phyloP scores from a whole-genome alignment of 768 basidiomycete genomes.

The Pholiota molesta region DNA sequence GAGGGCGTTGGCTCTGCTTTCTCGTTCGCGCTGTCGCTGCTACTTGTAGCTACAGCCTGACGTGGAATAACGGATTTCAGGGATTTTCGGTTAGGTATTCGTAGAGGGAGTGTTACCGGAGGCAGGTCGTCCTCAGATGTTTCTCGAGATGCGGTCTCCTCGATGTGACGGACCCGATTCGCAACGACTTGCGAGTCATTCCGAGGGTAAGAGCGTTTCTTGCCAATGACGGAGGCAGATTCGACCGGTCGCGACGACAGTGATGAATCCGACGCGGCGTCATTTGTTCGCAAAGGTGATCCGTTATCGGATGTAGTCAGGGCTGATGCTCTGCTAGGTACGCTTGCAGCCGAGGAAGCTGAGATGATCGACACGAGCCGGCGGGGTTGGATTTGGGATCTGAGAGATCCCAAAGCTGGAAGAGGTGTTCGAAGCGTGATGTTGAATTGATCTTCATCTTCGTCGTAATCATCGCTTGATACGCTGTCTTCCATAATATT shows the following conservation, averaged over 20 bases:
- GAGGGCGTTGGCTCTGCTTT: conserved; percentile 14
- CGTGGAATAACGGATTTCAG: not conserved
- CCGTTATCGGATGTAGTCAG: conserved; percentile 41
- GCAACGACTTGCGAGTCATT: conserved; percentile 19
- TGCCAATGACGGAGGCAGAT: conserved; percentile 42
- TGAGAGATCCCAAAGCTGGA: conserved; percentile 28
- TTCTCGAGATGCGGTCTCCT: conserved; percentile 19
- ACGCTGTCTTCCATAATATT: conserved; percentile 33
- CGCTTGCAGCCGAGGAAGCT: conserved; percentile 24
- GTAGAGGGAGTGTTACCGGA: not conserved
- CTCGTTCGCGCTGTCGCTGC: conserved; percentile 7
- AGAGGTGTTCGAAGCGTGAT: conserved; percentile 69
- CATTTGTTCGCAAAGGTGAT: conserved; percentile 41
- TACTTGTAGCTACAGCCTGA: not conserved
- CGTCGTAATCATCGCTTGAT: conserved; percentile 38
- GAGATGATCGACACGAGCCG: conserved; percentile 20
- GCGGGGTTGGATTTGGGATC: conserved; percentile 23
- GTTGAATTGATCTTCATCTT: conserved; percentile 68
- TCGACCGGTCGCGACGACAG: conserved; percentile 32
- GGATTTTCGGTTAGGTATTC: not conserved
- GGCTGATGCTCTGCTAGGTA: conserved; percentile 37
- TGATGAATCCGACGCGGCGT: conserved; percentile 45
- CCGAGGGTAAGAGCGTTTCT: conserved; percentile 41
- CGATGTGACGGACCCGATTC: conserved; percentile 25
- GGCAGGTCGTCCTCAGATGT: conserved; percentile 17